Percentiles rank a stretch among this genome's conserved stretches.
phyloP scores from a whole-genome alignment of 306 rosid species.

The Dalbergia cultrata region DNA sequence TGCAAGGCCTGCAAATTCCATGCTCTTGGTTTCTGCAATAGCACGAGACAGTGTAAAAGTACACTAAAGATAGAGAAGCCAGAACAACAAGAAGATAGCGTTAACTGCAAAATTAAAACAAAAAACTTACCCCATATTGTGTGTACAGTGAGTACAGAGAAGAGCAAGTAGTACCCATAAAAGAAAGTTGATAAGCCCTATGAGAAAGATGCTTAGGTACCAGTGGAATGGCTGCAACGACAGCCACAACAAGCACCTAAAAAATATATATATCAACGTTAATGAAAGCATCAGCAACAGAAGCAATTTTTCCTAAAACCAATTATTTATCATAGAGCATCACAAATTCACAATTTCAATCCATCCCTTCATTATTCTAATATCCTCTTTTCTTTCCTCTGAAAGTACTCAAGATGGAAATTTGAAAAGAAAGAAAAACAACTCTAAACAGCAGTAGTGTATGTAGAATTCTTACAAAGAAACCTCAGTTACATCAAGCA shows the following conservation, averaged over 20 bases:
- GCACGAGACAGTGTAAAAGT: conserved; percentile 38
- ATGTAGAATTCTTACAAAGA: conserved; percentile 28
- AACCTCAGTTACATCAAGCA: conserved; percentile 6
- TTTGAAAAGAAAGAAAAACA: conserved; percentile 20
- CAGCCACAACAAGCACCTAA: conserved; percentile 91
- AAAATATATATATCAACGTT: conserved; percentile 27
- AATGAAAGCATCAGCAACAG: conserved; percentile 32
- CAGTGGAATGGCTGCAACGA: conserved; percentile 84
- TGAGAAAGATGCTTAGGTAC: conserved; percentile 79
- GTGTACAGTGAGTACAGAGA: conserved; percentile 83
- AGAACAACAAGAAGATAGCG: conserved; percentile 24
- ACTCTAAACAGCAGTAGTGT: conserved; percentile 17
- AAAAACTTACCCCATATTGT: conserved; percentile 72
- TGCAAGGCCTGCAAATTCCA: conserved; percentile 95
- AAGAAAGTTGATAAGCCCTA: conserved; percentile 90
- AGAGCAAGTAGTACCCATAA: conserved; percentile 88
- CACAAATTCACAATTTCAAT: neutral
- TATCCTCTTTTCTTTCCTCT: conserved; percentile 11
- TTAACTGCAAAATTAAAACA: conserved; percentile 22
- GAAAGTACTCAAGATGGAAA: conserved; percentile 13
- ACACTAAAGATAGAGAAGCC: conserved; percentile 28
- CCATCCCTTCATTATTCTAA: conserved; percentile 23
- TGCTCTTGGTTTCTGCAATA: conserved; percentile 86
- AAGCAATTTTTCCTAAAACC: neutral
- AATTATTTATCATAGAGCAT: neutral